Evolutionary conservation across 768 basidiomycete genomes (phyloP).

Genomic region (Sporobolomyces pararoseus): DNA sequence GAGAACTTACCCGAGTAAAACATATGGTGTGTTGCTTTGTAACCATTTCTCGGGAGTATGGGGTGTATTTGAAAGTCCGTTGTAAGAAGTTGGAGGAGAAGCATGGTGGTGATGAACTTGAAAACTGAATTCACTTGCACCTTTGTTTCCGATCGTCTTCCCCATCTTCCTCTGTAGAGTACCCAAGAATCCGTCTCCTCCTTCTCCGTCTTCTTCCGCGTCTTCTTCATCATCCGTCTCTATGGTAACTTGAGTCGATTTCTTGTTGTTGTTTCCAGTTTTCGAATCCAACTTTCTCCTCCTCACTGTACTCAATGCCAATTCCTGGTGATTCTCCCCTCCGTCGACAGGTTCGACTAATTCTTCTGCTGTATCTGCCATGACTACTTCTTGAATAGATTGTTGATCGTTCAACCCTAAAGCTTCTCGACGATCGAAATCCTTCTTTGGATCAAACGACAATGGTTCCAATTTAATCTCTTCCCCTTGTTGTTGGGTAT

Average conservation of each 20-base stretch:
- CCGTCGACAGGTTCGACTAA: neutral
- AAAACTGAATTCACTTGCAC: slow-evolving; percentile 35
- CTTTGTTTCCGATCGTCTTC: neutral
- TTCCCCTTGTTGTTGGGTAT: neutral
- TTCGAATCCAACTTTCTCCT: neutral
- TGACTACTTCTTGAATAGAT: slow-evolving; percentile 21
- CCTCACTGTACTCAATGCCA: neutral
- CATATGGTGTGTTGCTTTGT: slow-evolving; percentile 58
- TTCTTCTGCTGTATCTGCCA: slow-evolving; percentile 22
- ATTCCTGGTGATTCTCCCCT: neutral
- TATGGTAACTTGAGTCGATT: neutral
- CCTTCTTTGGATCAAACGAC: slow-evolving; percentile 27
- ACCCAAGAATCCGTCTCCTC: slow-evolving; percentile 1
- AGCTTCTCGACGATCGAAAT: slow-evolving; percentile 15
- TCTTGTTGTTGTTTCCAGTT: no score
- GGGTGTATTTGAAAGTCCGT: neutral
- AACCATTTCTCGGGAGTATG: slow-evolving; percentile 25
- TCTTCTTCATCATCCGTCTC: slow-evolving; percentile 18
- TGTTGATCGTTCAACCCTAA: slow-evolving; percentile 11
- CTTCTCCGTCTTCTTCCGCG: neutral
- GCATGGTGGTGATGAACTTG: slow-evolving; percentile 40
- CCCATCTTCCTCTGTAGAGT: slow-evolving; percentile 15
- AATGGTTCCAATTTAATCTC: slow-evolving; percentile 4
- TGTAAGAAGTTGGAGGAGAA: neutral
- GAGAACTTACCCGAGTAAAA: slow-evolving; percentile 71